Evolutionary conservation across 352 stramenopile genomes (phyloP).

Genomic region (Globisporangium barbulae): DNA sequence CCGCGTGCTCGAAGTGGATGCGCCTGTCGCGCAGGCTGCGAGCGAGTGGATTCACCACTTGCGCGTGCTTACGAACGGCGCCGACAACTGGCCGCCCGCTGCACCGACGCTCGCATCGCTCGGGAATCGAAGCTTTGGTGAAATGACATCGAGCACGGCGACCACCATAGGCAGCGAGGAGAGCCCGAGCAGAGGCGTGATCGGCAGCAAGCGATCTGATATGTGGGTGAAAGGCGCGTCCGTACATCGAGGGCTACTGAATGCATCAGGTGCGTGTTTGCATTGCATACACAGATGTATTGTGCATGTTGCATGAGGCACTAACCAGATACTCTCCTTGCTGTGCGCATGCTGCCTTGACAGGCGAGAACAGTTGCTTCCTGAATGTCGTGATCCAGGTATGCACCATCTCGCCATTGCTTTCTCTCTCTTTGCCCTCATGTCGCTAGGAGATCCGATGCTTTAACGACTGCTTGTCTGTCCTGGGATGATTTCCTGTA

Average conservation of each 20-base stretch:
- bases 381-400: conserved; percentile 86
- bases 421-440: not conserved
- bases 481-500: not conserved
- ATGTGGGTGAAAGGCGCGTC: conserved; percentile 82
- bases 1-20: conserved; percentile 77
- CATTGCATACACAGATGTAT: conserved; percentile 4
- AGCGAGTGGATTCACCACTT: conserved; percentile 79
- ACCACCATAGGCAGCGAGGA: conserved; percentile 22
- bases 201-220: conserved; percentile 57
- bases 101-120: conserved; percentile 22
- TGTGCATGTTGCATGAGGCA: not conserved
- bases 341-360: conserved; percentile 9
- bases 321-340: not conserved
- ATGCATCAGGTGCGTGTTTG: conserved; percentile 33
- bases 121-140: conserved; percentile 15
- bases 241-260: conserved; percentile 76
- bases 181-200: conserved; percentile 18
- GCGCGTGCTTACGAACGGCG: conserved; percentile 42
- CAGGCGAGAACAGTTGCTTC: conserved; percentile 90
- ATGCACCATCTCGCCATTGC: not conserved
- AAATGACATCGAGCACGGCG: not conserved
- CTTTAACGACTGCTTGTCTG: not conserved
- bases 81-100: conserved; percentile 28
- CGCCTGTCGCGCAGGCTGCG: conserved; percentile 46
- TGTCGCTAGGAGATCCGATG: no score